Evolutionary conservation across 2,329 filamentous ascomycete genomes (phyloP).

Genomic region (Sporothrix humicola): DNA sequence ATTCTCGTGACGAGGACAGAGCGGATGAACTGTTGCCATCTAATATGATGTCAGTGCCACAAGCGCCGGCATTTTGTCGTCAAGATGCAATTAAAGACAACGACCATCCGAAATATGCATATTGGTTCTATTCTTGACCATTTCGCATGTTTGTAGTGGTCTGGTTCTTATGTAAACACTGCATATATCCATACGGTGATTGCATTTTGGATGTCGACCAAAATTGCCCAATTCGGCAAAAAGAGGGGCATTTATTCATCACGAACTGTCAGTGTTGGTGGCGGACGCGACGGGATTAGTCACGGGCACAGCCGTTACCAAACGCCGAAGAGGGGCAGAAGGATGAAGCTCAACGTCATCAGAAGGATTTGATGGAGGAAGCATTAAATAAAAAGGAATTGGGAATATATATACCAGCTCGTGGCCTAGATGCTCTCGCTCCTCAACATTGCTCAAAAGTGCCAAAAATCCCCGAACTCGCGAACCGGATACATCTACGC

Average conservation of each 20-base stretch:
- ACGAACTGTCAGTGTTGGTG: not conserved
- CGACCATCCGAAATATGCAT: not conserved
- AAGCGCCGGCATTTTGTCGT: no score
- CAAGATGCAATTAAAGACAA: not conserved
- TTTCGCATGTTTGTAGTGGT: not conserved
- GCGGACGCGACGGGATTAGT: conserved; percentile 2
- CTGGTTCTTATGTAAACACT: no score
- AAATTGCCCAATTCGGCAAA: conserved; percentile 7
- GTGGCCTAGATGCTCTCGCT: no score
- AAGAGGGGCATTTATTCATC: conserved; percentile 9
- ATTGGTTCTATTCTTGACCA: not conserved
- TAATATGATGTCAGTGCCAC: conserved; percentile 7
- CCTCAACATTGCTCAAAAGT: not conserved
- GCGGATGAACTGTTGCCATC: not conserved
- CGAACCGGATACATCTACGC: not conserved
- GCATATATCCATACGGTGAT: not conserved
- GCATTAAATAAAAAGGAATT: not conserved
- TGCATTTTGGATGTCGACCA: conserved; percentile 17
- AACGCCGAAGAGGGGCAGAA: not conserved
- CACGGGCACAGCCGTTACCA: not conserved
- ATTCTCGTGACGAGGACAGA: not conserved
- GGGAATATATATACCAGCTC: not conserved
- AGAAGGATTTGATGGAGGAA: no score
- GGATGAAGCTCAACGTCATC: not conserved
- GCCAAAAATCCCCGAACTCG: not conserved